A percentile compares a stretch with the other conserved stretches of the same genome.
Evolutionary conservation across 1,139 yeast species (phyloP).

Genomic region (Wickerhamomyces sp.): DNA sequence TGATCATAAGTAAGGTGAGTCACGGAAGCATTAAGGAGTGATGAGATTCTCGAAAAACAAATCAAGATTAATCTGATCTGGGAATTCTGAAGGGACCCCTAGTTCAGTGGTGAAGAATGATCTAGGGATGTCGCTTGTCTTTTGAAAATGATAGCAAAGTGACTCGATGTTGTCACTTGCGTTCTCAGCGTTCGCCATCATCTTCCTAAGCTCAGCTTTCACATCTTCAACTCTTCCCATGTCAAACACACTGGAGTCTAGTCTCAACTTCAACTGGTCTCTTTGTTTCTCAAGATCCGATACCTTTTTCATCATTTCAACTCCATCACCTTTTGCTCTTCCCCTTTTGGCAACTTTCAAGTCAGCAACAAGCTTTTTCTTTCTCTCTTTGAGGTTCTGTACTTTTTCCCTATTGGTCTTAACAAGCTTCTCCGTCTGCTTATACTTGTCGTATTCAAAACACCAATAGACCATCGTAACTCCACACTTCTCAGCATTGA

Average conservation of each 20-base stretch:
- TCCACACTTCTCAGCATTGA: conserved; percentile 50
- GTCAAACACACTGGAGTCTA: conserved; percentile 9
- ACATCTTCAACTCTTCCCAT: conserved; percentile 9
- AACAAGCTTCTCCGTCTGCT: conserved; percentile 22
- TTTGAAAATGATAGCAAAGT: conserved; percentile 21
- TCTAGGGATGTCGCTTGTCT: conserved; percentile 17
- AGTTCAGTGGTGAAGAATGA: conserved; percentile 21
- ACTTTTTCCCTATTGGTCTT: conserved; percentile 10
- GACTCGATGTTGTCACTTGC: conserved; percentile 26
- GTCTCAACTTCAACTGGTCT: conserved; percentile 1
- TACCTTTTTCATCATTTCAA: background rate
- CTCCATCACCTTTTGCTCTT: conserved; percentile 4
- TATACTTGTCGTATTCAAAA: conserved; percentile 36
- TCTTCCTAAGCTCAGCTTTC: conserved; percentile 3
- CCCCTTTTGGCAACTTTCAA: conserved; percentile 9
- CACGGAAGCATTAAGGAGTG: no score
- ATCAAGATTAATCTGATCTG: conserved; percentile 26
- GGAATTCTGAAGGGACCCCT: conserved; percentile 25
- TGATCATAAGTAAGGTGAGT: no score
- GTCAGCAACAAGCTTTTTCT: conserved; percentile 9
- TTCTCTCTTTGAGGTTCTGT: conserved; percentile 7
- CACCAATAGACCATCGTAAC: conserved; percentile 50
- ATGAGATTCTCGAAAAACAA: no score
- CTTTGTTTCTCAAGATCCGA: conserved; percentile 3
- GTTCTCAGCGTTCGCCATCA: conserved; percentile 12